Base-by-base conservation (phyloP, 495 filamentous ascomycete genomes). In the Neurospora pannonica region DNA sequence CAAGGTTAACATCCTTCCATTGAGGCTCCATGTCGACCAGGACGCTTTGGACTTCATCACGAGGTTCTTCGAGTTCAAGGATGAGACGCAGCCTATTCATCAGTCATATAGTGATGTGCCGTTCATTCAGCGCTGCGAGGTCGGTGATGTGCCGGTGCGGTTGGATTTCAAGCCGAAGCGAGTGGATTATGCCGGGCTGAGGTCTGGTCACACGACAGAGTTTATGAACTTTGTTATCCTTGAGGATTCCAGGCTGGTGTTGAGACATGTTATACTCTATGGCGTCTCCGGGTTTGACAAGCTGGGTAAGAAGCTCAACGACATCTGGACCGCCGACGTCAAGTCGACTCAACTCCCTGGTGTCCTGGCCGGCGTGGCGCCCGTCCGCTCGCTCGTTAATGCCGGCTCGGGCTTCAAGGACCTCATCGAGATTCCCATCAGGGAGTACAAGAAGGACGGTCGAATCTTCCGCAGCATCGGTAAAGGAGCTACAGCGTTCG, bases 181-280 rank as follows among this genome's bases (percentile, higher is more conserved):
- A 15, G 93, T 99, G 34, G 94, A 99, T 82, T 99, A 98, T 78
- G 92, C 90, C 0, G 94, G 95, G 11, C 88, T 99, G 8, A 91
- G 94, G n/a, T 97, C 97, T 6, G 97, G 97, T n/a, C 94, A 93
- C 74, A 99, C 97, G 2, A 97, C 93, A 1, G 97, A 99, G 81
- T 96, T 99, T 80, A 98, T 98, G 97, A 98, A 99, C 83, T 97
- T 99, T 81, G 88, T 98, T 76, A 93, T 96, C 54, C 89, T 99
- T 15, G 95, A 99, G 74, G 90, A 92, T 72, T 89, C 95, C 3
- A 90, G 96, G 74, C 92, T 99, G 88, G 89, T 93, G 1, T 87
- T 99, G 62, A 88, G 92, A 15, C 97, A 94, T 79, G 91, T 92
- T 42, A 97, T 98, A 74, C 89, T 98, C 34, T 98, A 97, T 78